phyloP scores from a whole-genome alignment of 2,329 filamentous ascomycete genomes.

The Paecilomyces sp. region DNA sequence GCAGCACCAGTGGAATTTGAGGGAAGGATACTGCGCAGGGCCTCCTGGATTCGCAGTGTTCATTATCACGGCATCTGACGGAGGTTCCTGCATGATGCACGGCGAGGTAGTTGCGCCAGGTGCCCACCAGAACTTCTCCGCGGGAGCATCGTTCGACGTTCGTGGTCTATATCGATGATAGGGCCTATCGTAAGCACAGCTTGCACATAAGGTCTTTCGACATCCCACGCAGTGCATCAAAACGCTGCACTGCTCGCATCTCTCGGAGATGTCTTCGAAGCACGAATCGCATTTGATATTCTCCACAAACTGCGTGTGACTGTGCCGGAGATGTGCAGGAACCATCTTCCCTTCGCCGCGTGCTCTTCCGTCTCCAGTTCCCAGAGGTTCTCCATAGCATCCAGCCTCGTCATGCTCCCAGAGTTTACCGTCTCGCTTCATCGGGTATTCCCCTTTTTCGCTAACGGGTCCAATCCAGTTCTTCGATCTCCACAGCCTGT shows the following conservation, averaged over 20 bases:
- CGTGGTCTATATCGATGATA: conserved; percentile 36
- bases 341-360: conserved; percentile 47
- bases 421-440: conserved; percentile 42
- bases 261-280: conserved; percentile 45
- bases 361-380: conserved; percentile 38
- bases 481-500: conserved; percentile 52
- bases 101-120: conserved; percentile 49
- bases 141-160: conserved; percentile 6
- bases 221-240: conserved; percentile 57
- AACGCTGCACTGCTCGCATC: conserved; percentile 55
- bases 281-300: conserved; percentile 49
- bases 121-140: conserved; percentile 52
- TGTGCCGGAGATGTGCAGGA: conserved; percentile 47
- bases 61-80: conserved; percentile 19
- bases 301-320: conserved; percentile 47
- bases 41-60: conserved; percentile 27
- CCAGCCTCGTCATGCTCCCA: conserved; percentile 52
- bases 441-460: conserved; percentile 18
- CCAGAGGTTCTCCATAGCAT: conserved; percentile 48
- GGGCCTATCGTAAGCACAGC: conserved; percentile 51
- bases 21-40: conserved; percentile 36
- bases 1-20: conserved; percentile 55
- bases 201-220: conserved; percentile 53
- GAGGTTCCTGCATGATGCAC: conserved; percentile 51
- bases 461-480: conserved; percentile 48